Percentiles rank a stretch among this genome's conserved stretches.
Conservation (phyloP, 129 eudicot genomes). For the Flaveria trinervia region DNA sequence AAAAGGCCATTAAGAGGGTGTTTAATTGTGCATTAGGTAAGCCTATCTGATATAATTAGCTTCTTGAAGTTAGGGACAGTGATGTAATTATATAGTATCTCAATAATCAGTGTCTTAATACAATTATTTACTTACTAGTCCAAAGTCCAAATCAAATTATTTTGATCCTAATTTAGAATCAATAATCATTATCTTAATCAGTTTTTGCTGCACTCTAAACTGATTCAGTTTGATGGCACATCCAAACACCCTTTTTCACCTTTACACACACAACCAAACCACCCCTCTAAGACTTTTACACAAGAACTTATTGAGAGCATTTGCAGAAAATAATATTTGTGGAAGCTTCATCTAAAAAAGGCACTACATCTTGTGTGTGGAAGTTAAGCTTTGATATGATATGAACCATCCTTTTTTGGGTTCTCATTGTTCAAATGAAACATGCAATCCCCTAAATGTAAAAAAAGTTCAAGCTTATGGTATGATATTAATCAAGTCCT, state of each 20-base stretch:
- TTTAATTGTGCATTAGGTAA: background rate
- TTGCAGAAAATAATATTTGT: background rate
- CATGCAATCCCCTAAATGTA: background rate
- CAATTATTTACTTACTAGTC: background rate
- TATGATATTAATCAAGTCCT: constrained; percentile 18
- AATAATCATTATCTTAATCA: background rate
- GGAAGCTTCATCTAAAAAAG: constrained; percentile 2
- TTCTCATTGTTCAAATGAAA: background rate
- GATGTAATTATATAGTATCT: background rate
- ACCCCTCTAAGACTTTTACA: background rate
- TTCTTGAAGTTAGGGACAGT: background rate
- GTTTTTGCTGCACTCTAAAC: background rate
- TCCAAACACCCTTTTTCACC: background rate
- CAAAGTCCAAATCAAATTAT: background rate
- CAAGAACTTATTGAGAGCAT: background rate
- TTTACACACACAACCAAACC: constrained; percentile 2
- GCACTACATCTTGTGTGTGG: background rate
- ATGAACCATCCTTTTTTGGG: background rate
- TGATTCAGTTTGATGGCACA: constrained; percentile 1
- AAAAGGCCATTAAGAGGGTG: background rate
- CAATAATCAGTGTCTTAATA: background rate
- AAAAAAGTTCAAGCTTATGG: background rate
- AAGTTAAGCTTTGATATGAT: background rate
- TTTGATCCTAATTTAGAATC: background rate
- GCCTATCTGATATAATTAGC: background rate